A percentile compares a stretch with the other conserved stretches of the same genome.
Evolutionary conservation across 192 early-diverging fungal species (phyloP).

Genomic region (Backusella tuberculispora): DNA sequence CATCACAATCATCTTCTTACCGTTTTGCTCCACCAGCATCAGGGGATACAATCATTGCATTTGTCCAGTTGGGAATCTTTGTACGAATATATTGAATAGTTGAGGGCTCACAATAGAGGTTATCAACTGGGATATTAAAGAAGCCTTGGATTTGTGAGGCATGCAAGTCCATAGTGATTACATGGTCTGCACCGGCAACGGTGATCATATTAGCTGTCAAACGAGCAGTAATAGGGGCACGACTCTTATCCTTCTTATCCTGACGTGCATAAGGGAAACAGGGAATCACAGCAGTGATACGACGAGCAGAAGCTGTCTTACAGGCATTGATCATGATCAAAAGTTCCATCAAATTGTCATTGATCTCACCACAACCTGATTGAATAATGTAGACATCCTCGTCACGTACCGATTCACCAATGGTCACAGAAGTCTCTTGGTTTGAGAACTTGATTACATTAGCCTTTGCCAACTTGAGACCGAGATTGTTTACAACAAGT

Average conservation of each 20-base stretch:
- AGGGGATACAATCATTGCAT: slow-evolving; percentile 87
- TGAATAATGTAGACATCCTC: slow-evolving; percentile 97
- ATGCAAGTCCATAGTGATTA: slow-evolving; percentile 67
- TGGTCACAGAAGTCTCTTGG: slow-evolving; percentile 77
- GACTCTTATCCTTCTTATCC: slow-evolving; percentile 97
- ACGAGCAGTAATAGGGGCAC: slow-evolving; percentile 94
- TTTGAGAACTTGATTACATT: slow-evolving; percentile 96
- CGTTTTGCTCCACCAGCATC: slow-evolving; percentile 95
- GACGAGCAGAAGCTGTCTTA: slow-evolving; percentile 84
- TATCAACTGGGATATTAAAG: slow-evolving; percentile 93
- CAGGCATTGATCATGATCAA: slow-evolving; percentile 97
- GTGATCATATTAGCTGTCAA: slow-evolving; percentile 93
- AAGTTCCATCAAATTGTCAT: slow-evolving; percentile 96
- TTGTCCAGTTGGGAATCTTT: slow-evolving; percentile 65
- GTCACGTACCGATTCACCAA: slow-evolving; percentile 91
- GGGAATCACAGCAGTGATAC: slow-evolving; percentile 94
- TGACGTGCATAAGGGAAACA: slow-evolving; percentile 98
- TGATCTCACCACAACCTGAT: slow-evolving; percentile 83
- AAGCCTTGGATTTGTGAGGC: slow-evolving; percentile 96
- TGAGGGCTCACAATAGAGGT: slow-evolving; percentile 88
- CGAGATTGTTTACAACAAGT: slow-evolving; percentile 90
- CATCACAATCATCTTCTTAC: slow-evolving; percentile 38
- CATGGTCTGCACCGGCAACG: slow-evolving; percentile 57
- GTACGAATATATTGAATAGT: slow-evolving; percentile 85
- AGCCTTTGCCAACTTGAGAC: slow-evolving; percentile 87